Evolutionary conservation across 768 basidiomycete genomes (phyloP), one percentile per base, ranked within the genome.

Genomic region (Trametes cubensis): DNA sequence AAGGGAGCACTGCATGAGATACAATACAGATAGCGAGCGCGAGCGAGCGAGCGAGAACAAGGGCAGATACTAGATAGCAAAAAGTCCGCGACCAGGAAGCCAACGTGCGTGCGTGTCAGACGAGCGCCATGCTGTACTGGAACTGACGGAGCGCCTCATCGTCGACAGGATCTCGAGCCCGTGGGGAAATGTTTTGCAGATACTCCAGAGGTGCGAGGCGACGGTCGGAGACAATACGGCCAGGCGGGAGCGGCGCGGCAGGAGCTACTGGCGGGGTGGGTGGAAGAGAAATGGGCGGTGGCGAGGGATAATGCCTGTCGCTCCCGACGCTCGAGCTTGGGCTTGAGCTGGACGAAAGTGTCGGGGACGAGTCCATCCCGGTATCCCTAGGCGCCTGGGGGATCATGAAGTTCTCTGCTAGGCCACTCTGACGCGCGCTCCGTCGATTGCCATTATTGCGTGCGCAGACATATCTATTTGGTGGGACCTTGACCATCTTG

Each of bases 381-480:
- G 26, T 3, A 15, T 17, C 23, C 41, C 39, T 15, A 23, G 40
- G 42, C 10, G 38, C 20, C 17, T 54, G 53, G 1, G 63, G 47
- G 1, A 50, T 45, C 26, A 55, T 38, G 41, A 49, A 53, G 18
- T 56, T 49, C 8, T 59, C 59, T 6, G 59, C 21, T 38, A 28
- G 39, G 34, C 52, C 45, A 45, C 23, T 30, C 23, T 56, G 49
- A n/a, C 63, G 56, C 23, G 57, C 10, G 20, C 42, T 28, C 38
- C 48, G 40, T 3, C 74, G 69, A 44, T 67, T 62, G 42, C 68
- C 59, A 62, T 69, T 72, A 25, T 73, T 69, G 15, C 89, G 83
- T 5, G 89, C 89, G 67, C 87, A 87, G 62, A 78, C 80, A 66
- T 92, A 92, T 58, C 75, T 81, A 20, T 84, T 85, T 4, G 72